Base-by-base conservation (phyloP, 805 yeast genomes). In the Danielozyma ontarioensis region DNA sequence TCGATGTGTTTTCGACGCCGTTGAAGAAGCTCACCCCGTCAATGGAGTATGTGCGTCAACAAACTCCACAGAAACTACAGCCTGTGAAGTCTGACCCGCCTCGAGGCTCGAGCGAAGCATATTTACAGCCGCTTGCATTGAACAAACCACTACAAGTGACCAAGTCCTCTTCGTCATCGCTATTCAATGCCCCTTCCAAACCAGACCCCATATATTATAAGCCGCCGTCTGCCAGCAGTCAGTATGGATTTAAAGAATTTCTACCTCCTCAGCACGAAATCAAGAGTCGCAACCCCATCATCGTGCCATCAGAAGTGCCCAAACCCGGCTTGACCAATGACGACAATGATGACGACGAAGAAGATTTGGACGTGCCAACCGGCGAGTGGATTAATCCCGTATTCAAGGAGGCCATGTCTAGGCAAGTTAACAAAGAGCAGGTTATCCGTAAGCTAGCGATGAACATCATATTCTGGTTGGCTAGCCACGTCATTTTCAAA, bases 351-450 rank as follows among this genome's bases (percentile, higher is more conserved):
- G 8, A 19, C 10, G 8, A 10, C 22, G 10, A 19, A 19, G 22
- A 19, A 19, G 22, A 19, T 6, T 10, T 10, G 8, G 22, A 19
- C 22, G 22, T 19, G 22, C 22, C 22, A 6, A 19, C 50, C 2
- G 50, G 51, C 6, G 64, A 60, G 19, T 62, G 71, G 70, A 45
- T 47, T 10, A 59, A 57, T 39, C 74, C 76, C 2, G 58, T 67
- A 29, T 62, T 74, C 37, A 54, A 52, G 31, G 51, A 61, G 24
- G 79, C 79, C 1, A 50, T 72, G 33, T 29, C 54, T 4, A 46
- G 79, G 23, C 74, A 72, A 37, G 57, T 63, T 2, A 67, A 69
- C 41, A 60, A 59, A 37, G 71, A 69, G 33, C 25, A 42, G 4
- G 65, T 64, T 40, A 44, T 60, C 25, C 56, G 55, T 26, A 53